phyloP scores from a whole-genome alignment of 768 basidiomycete species.

The Cyclocybe aegerita region DNA sequence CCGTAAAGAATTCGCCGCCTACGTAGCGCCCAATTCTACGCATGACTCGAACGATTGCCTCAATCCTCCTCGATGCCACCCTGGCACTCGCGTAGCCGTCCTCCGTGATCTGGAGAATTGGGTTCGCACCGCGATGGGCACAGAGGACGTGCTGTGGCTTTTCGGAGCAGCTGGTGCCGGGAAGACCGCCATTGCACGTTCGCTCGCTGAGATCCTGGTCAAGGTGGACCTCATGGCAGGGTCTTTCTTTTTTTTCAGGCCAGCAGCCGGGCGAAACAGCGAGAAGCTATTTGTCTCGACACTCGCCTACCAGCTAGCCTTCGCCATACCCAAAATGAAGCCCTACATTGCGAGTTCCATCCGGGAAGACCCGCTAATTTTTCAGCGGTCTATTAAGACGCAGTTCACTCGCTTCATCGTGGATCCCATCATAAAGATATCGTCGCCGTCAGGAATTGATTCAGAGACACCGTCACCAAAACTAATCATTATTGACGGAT shows the following conservation, averaged over 20 bases:
- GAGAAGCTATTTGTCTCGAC: neutral
- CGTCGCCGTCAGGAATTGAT: no score
- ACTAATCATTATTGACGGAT: no score
- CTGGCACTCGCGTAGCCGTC: neutral
- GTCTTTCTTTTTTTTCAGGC: constrained; percentile 3
- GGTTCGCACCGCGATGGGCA: neutral
- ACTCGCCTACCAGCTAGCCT: neutral
- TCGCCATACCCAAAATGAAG: neutral
- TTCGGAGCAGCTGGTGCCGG: constrained; percentile 1
- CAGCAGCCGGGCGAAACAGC: neutral
- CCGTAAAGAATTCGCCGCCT: no score
- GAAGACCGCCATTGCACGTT: constrained; percentile 1
- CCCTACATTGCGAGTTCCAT: no score
- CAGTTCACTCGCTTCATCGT: no score
- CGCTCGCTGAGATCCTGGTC: neutral
- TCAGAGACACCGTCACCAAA: no score
- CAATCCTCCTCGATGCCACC: neutral
- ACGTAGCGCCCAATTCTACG: no score
- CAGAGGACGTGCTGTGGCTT: neutral
- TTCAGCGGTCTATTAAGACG: no score
- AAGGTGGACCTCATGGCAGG: neutral
- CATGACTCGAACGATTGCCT: neutral
- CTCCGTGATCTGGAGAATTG: neutral
- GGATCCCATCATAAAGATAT: no score
- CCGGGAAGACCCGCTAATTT: no score